Percentiles rank a stretch among this genome's conserved stretches.
Conservation (phyloP, 768 basidiomycete species). For the Trametes punicea region DNA sequence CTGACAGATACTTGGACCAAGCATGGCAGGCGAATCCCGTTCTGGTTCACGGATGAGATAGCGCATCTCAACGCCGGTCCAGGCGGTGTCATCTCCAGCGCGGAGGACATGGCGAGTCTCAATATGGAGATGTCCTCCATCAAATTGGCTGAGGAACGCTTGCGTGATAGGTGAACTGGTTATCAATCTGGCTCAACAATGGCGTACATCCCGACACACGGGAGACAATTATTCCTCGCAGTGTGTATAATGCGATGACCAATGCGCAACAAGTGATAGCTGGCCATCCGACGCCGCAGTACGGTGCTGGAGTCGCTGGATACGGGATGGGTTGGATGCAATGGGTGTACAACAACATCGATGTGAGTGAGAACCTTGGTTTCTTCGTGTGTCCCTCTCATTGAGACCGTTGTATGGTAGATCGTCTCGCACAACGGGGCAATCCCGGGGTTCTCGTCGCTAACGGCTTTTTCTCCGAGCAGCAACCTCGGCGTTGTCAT, state of each 20-base stretch:
- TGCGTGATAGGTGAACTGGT: slow-evolving; percentile 38
- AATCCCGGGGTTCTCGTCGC: slow-evolving; percentile 35
- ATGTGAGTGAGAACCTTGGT: slow-evolving; percentile 28
- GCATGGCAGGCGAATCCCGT: slow-evolving; percentile 34
- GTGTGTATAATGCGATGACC: slow-evolving; percentile 33
- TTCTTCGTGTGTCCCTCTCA: not conserved
- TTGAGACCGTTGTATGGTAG: slow-evolving; percentile 22
- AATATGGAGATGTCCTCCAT: not conserved
- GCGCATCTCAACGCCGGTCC: slow-evolving; percentile 34
- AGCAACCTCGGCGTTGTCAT: slow-evolving; percentile 36
- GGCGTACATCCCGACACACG: slow-evolving; percentile 34
- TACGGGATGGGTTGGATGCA: slow-evolving; percentile 46
- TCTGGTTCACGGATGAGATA: slow-evolving; percentile 31
- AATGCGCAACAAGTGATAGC: slow-evolving; percentile 31
- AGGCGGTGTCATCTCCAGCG: slow-evolving; percentile 43
- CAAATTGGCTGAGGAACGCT: not conserved
- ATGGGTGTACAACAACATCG: slow-evolving; percentile 36
- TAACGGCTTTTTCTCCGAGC: slow-evolving; percentile 34
- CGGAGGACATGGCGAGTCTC: slow-evolving; percentile 39
- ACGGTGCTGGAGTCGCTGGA: slow-evolving; percentile 30
- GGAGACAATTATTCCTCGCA: slow-evolving; percentile 33
- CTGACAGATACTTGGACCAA: slow-evolving; percentile 34
- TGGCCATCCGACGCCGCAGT: not conserved
- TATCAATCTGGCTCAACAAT: slow-evolving; percentile 34
- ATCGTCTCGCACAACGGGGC: slow-evolving; percentile 34